phyloP scores from a whole-genome alignment of 2,329 filamentous ascomycete species.

The Paramyrothecium sp. region DNA sequence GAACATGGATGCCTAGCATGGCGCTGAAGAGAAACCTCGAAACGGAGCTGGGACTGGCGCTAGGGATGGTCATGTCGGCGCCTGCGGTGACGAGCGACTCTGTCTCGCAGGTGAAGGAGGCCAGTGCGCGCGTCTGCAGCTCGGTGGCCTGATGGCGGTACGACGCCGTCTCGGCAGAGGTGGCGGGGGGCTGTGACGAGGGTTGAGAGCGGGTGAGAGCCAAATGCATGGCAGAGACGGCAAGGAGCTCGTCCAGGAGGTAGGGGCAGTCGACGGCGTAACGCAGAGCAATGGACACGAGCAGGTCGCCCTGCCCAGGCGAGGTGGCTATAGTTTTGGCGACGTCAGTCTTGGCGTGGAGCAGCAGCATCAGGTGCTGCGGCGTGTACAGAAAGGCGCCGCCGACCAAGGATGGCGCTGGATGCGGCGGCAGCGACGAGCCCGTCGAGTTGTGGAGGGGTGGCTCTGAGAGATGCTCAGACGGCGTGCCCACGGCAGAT shows the following conservation, averaged over 20 bases:
- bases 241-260: constrained; percentile 45
- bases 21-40: constrained; percentile 44
- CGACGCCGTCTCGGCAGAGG: neutral
- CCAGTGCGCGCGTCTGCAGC: constrained; percentile 42
- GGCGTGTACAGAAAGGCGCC: constrained; percentile 27
- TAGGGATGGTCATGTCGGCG: constrained; percentile 17
- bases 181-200: constrained; percentile 9
- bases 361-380: constrained; percentile 37
- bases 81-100: constrained; percentile 7
- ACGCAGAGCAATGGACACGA: constrained; percentile 29
- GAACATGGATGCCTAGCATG: constrained; percentile 42
- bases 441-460: too few relatives aligned
- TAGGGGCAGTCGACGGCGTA: constrained; percentile 36
- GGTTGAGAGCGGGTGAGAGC: constrained; percentile 13
- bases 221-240: constrained; percentile 41
- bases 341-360: constrained; percentile 30
- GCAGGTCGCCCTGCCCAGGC: constrained; percentile 13
- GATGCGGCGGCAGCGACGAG: too few relatives aligned
- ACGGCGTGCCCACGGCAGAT: too few relatives aligned
- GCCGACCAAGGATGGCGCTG: constrained; percentile 8
- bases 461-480: too few relatives aligned
- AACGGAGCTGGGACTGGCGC: constrained; percentile 18
- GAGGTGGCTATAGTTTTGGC: constrained; percentile 15
- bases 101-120: constrained; percentile 31
- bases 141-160: constrained; percentile 37